Evolutionary conservation across 495 filamentous ascomycete genomes (phyloP), one percentile per base, ranked within the genome.

Genomic region (Pyrenula aspistea): DNA sequence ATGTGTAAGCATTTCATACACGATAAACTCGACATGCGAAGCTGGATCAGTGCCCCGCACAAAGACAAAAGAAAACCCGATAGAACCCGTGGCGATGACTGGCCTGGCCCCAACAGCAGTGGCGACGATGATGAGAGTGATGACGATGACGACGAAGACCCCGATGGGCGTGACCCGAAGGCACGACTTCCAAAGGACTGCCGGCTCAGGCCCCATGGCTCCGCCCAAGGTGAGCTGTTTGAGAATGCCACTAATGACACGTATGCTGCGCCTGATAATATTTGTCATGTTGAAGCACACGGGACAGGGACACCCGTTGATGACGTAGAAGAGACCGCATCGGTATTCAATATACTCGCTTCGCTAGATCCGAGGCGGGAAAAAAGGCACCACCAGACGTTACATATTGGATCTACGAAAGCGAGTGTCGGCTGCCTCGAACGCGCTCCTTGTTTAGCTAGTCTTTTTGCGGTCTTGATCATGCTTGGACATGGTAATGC

Each of bases 371-470:
- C 81, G 0, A 15, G 49, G 12, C 49, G 59, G 19, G 25, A 47
- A 8, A 54, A 53, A 21, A 60, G 49, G 77, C 64, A 71, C 1
- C 77, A 87, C 56, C 73, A 82, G 61, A 79, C 84, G 2, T 74
- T 91, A 0, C 78, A 81, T 61, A 72, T 91, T 0, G 88, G 87
- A 21, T 78, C 87, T 0, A 77, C 86, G 55, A 90, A 90, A 62
- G 82, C 87, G 1, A 67, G 66, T 47, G 59, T 70, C 2, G 70
- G 70, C 10, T 69, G 71, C 56, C 54, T 55, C 2, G 70, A 73
- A 53, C n/a, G 60, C 22, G 66, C 63, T 10, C 57, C 68, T 22
- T 71, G 71, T 10, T 58, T 67, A 8, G 58, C 64, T 2, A 57
- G 64, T 2, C 58, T 74, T 4, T 61, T 71, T 22, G 73, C 73